phyloP scores from a whole-genome alignment of 805 yeast genomes.

The Metschnikowia dekortorum region DNA sequence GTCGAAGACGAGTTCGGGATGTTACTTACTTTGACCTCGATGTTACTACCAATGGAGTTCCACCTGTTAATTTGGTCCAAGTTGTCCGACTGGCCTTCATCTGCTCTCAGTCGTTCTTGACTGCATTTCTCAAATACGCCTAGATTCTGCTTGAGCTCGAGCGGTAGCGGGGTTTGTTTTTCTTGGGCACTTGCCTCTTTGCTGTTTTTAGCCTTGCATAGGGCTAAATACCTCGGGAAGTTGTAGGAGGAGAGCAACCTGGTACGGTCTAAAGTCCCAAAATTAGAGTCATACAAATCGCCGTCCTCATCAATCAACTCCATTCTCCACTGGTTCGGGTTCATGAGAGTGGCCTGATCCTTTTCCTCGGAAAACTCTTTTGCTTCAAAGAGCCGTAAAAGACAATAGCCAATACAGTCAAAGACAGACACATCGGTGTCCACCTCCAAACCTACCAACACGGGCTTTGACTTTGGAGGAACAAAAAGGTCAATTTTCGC shows the following conservation, averaged over 20 bases:
- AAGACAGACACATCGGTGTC: conserved; percentile 27
- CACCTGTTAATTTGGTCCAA: neutral
- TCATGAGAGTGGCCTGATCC: conserved; percentile 23
- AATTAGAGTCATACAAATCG: conserved; percentile 78
- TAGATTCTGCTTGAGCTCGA: conserved; percentile 31
- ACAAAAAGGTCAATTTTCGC: conserved; percentile 25
- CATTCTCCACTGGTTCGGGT: conserved; percentile 71
- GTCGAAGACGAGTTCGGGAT: conserved; percentile 11
- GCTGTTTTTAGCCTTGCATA: conserved; percentile 54
- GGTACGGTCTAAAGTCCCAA: conserved; percentile 78
- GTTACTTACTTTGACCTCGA: conserved; percentile 14
- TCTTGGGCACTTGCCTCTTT: conserved; percentile 46
- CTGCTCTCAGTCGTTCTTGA: conserved; percentile 1
- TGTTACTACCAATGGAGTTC: conserved; percentile 8
- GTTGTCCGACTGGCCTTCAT: conserved; percentile 4
- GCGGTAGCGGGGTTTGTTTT: conserved; percentile 50
- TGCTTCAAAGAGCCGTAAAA: conserved; percentile 25
- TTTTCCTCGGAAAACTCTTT: conserved; percentile 14
- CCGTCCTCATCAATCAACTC: conserved; percentile 91
- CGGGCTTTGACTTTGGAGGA: conserved; percentile 30
- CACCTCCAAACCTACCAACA: conserved; percentile 21
- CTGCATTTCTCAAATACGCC: conserved; percentile 13
- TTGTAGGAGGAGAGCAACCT: conserved; percentile 67
- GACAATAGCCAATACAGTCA: conserved; percentile 40
- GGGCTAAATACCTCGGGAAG: conserved; percentile 71